Evolutionary conservation across 2,329 filamentous ascomycete species (phyloP), one percentile per base, ranked within the genome.

Genomic region (Aspergillus cejpii): DNA sequence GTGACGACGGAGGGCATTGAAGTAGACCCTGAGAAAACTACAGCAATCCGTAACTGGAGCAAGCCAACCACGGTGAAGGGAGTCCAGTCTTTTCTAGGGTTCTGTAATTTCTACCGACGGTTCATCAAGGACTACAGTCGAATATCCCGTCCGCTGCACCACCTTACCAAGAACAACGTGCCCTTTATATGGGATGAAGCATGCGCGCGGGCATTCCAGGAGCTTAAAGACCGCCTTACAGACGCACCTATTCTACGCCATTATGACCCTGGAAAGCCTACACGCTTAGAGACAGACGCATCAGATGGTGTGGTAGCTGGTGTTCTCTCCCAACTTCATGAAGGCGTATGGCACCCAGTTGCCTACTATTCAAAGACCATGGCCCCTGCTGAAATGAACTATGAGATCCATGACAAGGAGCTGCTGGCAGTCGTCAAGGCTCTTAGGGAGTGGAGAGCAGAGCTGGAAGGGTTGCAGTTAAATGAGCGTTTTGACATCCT

Each of bases 71-170:
- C 39, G 10, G 40, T 39, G 2, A 6, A 15, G 1, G 39, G 27
- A 49, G n/a, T 52, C 58, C 50, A 55, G 48, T 42, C 33, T 1
- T 66, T 67, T 43, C 17, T 67, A n/a, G 56, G 60, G 6, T 64
- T 67, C 36, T 48, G 43, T 2, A 66, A 67, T 34, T 67, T 61
- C 44, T 66, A 67, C 47, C 45, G 57, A 4, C 27, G 48, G 6
- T 66, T 66, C 8, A 24, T 24, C 5, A 24, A 24, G 23, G 23
- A 24, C 8, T 24, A 24, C 8, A 24, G n/a, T n/a, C n/a, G n/a
- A n/a, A n/a, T n/a, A n/a, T n/a, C n/a, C n/a, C n/a, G n/a, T n/a
- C n/a, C n/a, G 23, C 23, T 8, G 23, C 23, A 38, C 8, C 12
- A 37, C 2, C 41, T 59, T 0, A 57, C 40, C 4, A 46, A 44